These are phyloP conservation scores for Oryza brachyantha DNA, from an alignment of 176 grass and related monocot genomes.

Conservation along the genomic window DNA sequence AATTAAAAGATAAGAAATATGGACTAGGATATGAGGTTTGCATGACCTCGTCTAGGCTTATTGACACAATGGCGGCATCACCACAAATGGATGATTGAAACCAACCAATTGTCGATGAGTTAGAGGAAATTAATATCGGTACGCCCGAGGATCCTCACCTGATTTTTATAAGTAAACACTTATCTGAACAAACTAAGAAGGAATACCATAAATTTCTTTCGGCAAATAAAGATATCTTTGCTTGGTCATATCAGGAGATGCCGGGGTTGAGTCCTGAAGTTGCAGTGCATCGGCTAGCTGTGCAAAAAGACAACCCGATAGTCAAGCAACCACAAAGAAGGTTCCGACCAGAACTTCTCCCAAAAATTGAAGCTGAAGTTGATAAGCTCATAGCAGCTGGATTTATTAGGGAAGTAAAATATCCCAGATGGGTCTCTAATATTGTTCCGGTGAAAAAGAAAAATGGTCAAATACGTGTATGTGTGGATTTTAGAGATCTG, in stretches of 20 bases:
- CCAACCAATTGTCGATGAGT: neutral
- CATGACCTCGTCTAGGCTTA: too few species aligned
- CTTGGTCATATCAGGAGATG: constrained; percentile 17
- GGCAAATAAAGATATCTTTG: neutral
- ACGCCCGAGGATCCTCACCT: neutral
- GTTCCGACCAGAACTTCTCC: too few species aligned
- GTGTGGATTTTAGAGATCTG: too few species aligned
- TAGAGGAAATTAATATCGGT: neutral
- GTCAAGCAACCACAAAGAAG: neutral
- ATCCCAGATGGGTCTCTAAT: too few species aligned
- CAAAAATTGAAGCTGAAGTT: neutral
- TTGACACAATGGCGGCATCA: too few species aligned
- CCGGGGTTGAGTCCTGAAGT: neutral
- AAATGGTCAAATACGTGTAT: too few species aligned
- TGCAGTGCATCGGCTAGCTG: neutral
- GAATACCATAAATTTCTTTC: neutral
- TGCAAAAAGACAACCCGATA: neutral
- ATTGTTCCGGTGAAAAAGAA: too few species aligned
- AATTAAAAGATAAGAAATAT: neutral
- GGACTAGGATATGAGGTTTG: too few species aligned
- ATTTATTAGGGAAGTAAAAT: neutral
- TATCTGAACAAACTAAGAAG: neutral
- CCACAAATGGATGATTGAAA: constrained; percentile 18
- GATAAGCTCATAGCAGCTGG: neutral
- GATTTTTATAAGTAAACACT: neutral